Conservation (phyloP, 148 eudicot genomes). For the Salicornia ramosissima region DNA sequence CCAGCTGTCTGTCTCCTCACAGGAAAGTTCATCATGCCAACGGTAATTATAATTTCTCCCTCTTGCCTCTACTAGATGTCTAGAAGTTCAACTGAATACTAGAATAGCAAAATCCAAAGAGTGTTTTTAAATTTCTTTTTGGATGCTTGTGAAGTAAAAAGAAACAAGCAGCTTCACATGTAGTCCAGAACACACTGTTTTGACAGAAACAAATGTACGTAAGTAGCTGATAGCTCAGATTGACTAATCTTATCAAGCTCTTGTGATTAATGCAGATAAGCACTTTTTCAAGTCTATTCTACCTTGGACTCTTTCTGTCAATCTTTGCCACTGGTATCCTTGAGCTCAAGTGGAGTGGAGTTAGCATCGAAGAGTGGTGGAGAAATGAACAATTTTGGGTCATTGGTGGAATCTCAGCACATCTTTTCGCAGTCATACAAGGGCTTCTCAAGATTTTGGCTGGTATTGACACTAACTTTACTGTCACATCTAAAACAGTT, state of each 20-base stretch:
- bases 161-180: constrained; percentile 8
- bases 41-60: constrained; percentile 46
- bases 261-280: constrained; percentile 60
- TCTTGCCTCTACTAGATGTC: background rate
- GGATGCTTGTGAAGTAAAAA: background rate
- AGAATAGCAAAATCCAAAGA: background rate
- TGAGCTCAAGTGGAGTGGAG: constrained; percentile 98
- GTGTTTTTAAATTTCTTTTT: background rate
- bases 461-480: constrained; percentile 92
- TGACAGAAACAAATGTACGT: background rate
- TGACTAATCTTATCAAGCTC: constrained; percentile 1
- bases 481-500: constrained; percentile 85
- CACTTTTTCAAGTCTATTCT: constrained; percentile 96
- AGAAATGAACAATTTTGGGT: constrained; percentile 99
- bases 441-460: constrained; percentile 87
- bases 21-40: constrained; percentile 98
- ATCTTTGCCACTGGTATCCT: constrained; percentile 88
- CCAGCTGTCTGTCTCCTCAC: constrained; percentile 98
- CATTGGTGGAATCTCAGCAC: constrained; percentile 94
- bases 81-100: background rate
- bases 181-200: background rate
- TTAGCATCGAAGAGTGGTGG: constrained; percentile 99
- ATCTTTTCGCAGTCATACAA: constrained; percentile 88
- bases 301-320: constrained; percentile 82
- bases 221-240: background rate